Evolutionary conservation across 1,284 basidiomycete species (phyloP), one percentile per base, ranked within the genome.

Genomic region (Heterobasidion annosum): DNA sequence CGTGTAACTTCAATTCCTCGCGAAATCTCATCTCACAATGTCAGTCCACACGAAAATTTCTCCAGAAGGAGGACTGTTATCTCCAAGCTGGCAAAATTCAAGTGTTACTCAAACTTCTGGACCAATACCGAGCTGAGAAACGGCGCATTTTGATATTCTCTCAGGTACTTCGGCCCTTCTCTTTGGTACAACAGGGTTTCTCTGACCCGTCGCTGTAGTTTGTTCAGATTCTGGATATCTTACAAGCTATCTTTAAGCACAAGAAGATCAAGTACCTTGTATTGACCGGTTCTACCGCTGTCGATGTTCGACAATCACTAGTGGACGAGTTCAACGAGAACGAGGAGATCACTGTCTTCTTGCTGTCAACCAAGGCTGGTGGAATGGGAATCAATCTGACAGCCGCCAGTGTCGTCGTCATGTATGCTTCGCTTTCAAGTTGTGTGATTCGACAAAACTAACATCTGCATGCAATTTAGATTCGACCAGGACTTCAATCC

Each of bases 401-500:
- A 1, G 92, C 93, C 1, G 94, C 94, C 1, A 93, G 88, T 44
- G 92, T 94, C 34, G 94, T 97, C 34, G 88, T 96, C 67, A 90
- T 94, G 85, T 86, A 59, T 49, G 81, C 72, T 0, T 50, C 54
- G 34, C 42, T 46, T 46, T 13, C 19, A 25, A 7, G 19, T 19
- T 49, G 19, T 54, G 15, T 47, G 52, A 40, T 45, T 49, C 56
- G 50, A 19, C 53, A 52, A 50, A 37, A 9, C 46, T 35, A 10
- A n/a, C 48, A 35, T 52, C 46, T 52, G 46, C 33, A 19, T 34
- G 13, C 35, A 5, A 10, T 15, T 12, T 57, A 88, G 85, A 77
- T 98, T 96, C 67, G 97, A 99, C 67, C 95, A 98, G 68, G 97
- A 99, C 68, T 98, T 96, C 69, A 98, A 97, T 68, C 91, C 86